Evolutionary conservation across 345 rosid genomes (phyloP).

Genomic region (Reutealis trisperma): DNA sequence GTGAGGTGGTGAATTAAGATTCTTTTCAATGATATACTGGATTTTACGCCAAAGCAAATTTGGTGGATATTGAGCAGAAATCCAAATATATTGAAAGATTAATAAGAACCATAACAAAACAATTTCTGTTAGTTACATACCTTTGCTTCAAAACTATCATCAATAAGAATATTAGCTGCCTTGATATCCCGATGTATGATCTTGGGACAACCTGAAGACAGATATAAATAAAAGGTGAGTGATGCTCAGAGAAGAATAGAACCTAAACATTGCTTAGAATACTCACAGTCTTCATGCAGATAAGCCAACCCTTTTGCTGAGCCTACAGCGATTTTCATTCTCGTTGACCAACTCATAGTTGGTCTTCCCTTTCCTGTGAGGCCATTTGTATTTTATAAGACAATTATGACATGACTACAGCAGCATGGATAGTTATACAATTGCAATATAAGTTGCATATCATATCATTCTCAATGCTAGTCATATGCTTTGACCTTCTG

Average conservation of each 20-base stretch:
- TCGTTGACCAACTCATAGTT: slow-evolving; percentile 23
- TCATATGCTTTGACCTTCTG: background rate
- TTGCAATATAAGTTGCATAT: slow-evolving; percentile 4
- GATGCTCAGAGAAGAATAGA: background rate
- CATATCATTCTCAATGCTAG: slow-evolving; percentile 4
- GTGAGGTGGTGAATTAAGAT: background rate
- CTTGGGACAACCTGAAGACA: slow-evolving; percentile 29
- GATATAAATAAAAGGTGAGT: background rate
- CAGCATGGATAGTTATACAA: background rate
- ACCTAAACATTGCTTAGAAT: background rate
- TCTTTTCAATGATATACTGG: background rate
- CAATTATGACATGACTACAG: slow-evolving; percentile 2
- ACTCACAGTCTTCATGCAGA: slow-evolving; percentile 32
- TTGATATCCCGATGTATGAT: slow-evolving; percentile 37
- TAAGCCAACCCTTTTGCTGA: slow-evolving; percentile 30
- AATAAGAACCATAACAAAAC: background rate
- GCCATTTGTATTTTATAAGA: slow-evolving; percentile 13
- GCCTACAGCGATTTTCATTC: slow-evolving; percentile 25
- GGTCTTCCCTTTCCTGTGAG: slow-evolving; percentile 60
- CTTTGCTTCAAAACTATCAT: slow-evolving; percentile 32
- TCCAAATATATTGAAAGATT: background rate
- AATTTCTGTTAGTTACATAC: slow-evolving; percentile 9
- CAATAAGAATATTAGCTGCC: slow-evolving; percentile 35
- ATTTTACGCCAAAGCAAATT: background rate
- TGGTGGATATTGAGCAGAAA: background rate